A percentile compares a stretch with the other conserved stretches of the same genome.
phyloP scores from a whole-genome alignment of 768 basidiomycete genomes.

The Coprinopsis cinerea region DNA sequence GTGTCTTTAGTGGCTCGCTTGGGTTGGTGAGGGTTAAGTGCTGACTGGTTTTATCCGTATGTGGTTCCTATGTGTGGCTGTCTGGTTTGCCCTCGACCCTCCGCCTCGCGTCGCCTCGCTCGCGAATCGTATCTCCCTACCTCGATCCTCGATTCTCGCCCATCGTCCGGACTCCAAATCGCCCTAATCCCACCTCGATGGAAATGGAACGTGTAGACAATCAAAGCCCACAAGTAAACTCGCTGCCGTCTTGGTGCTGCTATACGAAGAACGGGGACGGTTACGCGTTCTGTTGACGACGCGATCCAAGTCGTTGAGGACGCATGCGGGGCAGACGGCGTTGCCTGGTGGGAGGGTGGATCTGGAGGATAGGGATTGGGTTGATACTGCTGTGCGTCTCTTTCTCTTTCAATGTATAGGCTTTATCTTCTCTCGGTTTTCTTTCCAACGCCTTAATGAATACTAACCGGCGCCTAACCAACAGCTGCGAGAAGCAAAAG shows the following conservation, averaged over 20 bases:
- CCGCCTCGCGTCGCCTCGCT: too few species aligned
- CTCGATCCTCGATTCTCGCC: too few species aligned
- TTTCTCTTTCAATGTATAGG: neutral
- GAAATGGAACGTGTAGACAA: too few species aligned
- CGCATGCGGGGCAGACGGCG: constrained; percentile 79
- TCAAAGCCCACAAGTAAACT: constrained; percentile 36
- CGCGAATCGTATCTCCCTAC: too few species aligned
- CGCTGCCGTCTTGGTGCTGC: constrained; percentile 73
- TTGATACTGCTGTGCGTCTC: constrained; percentile 68
- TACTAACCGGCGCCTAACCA: too few species aligned
- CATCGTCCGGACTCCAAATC: too few species aligned
- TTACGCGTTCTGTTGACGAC: constrained; percentile 82
- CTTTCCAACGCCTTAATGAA: too few species aligned
- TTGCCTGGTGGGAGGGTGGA: constrained; percentile 79
- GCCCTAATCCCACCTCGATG: too few species aligned
- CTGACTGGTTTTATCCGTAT: too few species aligned
- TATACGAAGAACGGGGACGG: constrained; percentile 65
- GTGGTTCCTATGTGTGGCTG: too few species aligned
- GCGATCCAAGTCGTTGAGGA: constrained; percentile 66
- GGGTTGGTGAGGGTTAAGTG: constrained; percentile 2
- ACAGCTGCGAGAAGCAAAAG: constrained; percentile 77
- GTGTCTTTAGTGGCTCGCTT: constrained; percentile 12
- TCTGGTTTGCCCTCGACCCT: too few species aligned
- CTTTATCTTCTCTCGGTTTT: constrained; percentile 2
- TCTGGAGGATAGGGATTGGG: constrained; percentile 50